phyloP scores from a whole-genome alignment of 371 early-diverging fungal species.

The Rhizomucor pusillus region DNA sequence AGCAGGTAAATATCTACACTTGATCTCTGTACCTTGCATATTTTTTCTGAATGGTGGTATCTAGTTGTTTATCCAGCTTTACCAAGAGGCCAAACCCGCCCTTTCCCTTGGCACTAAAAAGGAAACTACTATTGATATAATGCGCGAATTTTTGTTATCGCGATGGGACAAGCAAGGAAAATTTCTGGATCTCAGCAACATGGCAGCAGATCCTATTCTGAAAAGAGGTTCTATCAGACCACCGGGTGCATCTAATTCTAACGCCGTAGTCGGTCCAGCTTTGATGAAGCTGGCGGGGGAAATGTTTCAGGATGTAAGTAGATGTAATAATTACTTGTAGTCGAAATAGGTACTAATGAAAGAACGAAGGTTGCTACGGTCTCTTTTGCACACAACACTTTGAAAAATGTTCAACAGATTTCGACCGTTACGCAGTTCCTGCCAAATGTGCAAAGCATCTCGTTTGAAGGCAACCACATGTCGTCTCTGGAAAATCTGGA shows the following conservation, averaged over 20 bases:
- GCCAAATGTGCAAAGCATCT: conserved; percentile 56
- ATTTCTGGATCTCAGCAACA: conserved; percentile 50
- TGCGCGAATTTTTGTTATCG: conserved; percentile 43
- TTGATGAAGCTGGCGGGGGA: conserved; percentile 64
- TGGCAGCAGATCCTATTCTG: conserved; percentile 51
- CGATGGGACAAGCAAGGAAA: conserved; percentile 44
- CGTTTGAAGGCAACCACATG: conserved; percentile 54
- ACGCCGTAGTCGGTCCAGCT: conserved; percentile 55
- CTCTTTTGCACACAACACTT: conserved; percentile 48
- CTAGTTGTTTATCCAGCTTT: conserved; percentile 26
- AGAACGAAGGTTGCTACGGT: conserved; percentile 48
- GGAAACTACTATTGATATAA: conserved; percentile 33
- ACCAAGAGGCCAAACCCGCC: conserved; percentile 13
- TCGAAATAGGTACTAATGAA: no score
- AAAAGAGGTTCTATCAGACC: conserved; percentile 42
- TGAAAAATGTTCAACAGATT: conserved; percentile 50
- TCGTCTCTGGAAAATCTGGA: conserved; percentile 45
- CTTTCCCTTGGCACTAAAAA: conserved; percentile 9
- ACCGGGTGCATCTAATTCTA: conserved; percentile 37
- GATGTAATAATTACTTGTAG: background rate
- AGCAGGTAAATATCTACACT: conserved; percentile 6
- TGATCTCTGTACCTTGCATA: background rate
- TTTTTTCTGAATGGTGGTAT: background rate
- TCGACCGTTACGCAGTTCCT: conserved; percentile 49
- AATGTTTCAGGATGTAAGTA: conserved; percentile 44